Evolutionary conservation across 1,284 basidiomycete genomes (phyloP).

Genomic region (Malassezia globosa): DNA sequence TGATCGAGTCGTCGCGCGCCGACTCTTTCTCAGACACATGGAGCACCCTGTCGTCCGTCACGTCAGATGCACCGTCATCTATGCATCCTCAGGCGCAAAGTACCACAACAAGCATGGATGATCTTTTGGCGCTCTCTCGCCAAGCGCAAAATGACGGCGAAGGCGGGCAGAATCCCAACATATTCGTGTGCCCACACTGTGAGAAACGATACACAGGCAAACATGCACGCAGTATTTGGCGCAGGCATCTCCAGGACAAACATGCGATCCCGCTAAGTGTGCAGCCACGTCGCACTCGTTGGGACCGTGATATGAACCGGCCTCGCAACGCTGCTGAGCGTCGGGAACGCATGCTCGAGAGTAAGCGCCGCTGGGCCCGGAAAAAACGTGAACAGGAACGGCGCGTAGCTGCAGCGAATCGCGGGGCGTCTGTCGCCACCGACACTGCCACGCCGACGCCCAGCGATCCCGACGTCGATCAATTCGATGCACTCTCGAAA

Average conservation of each 20-base stretch:
- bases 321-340: constrained; percentile 52
- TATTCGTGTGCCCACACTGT: constrained; percentile 49
- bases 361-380: constrained; percentile 52
- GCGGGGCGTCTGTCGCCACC: background rate
- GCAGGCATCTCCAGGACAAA: constrained; percentile 54
- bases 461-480: background rate
- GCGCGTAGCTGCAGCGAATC: constrained; percentile 15
- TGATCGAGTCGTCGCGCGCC: background rate
- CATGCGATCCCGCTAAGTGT: constrained; percentile 52
- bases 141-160: constrained; percentile 23
- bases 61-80: background rate
- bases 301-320: constrained; percentile 52
- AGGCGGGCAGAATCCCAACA: constrained; percentile 22
- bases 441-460: background rate
- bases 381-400: constrained; percentile 49
- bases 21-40: background rate
- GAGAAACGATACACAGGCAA: constrained; percentile 52
- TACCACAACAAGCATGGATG: constrained; percentile 21
- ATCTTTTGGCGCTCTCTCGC: constrained; percentile 33
- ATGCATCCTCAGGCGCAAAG: background rate
- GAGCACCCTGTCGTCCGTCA: background rate
- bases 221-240: constrained; percentile 53
- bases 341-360: constrained; percentile 50
- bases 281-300: constrained; percentile 52
- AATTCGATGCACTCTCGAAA: background rate